These are phyloP conservation scores for Penicillium sclerotiorum DNA, from an alignment of 2,329 filamentous ascomycete genomes.

Conservation along the genomic window DNA sequence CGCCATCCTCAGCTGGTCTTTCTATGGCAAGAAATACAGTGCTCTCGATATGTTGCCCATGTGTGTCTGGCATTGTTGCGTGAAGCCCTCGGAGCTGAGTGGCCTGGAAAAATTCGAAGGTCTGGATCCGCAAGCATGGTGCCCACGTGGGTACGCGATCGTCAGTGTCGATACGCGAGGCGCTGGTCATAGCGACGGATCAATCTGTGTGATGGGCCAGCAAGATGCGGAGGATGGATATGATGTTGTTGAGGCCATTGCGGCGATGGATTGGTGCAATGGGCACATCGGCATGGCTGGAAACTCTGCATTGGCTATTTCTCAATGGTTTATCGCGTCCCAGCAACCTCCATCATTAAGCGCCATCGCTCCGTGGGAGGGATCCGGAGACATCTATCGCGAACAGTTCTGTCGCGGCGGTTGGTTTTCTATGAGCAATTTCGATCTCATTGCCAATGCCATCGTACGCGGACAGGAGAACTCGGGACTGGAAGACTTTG, in stretches of 20 bases:
- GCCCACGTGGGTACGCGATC: conserved; percentile 36
- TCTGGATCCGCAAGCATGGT: conserved; percentile 41
- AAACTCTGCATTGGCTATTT: conserved; percentile 47
- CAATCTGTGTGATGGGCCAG: conserved; percentile 41
- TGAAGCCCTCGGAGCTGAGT: conserved; percentile 27
- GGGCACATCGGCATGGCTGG: conserved; percentile 49
- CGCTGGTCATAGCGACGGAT: conserved; percentile 37
- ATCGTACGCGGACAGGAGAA: conserved; percentile 37
- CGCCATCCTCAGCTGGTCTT: conserved; percentile 48
- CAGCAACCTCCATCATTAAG: conserved; percentile 45
- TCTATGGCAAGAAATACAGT: conserved; percentile 50
- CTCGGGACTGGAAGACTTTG: conserved; percentile 43
- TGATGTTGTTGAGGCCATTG: conserved; percentile 48
- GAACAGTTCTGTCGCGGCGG: conserved; percentile 43
- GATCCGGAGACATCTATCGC: conserved; percentile 44
- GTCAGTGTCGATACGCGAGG: conserved; percentile 39
- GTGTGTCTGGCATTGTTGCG: conserved; percentile 42
- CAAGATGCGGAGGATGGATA: conserved; percentile 43
- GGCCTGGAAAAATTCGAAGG: conserved; percentile 48
- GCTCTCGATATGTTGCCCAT: conserved; percentile 45
- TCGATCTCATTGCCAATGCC: conserved; percentile 43
- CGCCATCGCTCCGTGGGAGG: conserved; percentile 53
- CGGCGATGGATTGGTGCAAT: conserved; percentile 49
- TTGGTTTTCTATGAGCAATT: conserved; percentile 11
- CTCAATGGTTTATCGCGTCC: conserved; percentile 48